These are phyloP conservation scores for Solanum sparsipilum DNA, from an alignment of 257 asterid genomes.

Conservation along the genomic window DNA sequence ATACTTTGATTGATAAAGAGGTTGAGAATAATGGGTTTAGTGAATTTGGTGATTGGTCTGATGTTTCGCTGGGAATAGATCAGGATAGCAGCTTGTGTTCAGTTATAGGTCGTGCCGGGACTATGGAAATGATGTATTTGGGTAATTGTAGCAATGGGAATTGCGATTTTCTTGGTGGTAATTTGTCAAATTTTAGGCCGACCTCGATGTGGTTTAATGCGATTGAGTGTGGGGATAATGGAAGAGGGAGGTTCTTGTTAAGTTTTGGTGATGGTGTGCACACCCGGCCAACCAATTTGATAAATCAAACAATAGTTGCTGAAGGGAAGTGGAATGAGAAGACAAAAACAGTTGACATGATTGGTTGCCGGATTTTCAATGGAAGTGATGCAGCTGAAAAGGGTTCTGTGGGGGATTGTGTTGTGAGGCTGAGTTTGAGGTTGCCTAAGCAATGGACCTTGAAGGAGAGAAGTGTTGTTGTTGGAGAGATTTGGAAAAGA, in stretches of 20 bases:
- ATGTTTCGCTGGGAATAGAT: slow-evolving; percentile 35
- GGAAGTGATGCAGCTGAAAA: slow-evolving; percentile 23
- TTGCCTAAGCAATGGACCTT: slow-evolving; percentile 59
- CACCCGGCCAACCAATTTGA: background rate
- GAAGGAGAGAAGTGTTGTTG: slow-evolving; percentile 53
- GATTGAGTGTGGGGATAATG: slow-evolving; percentile 49
- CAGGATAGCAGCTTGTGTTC: slow-evolving; percentile 24
- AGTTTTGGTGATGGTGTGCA: slow-evolving; percentile 26
- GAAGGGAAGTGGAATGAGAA: slow-evolving; percentile 76
- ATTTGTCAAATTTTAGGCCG: slow-evolving; percentile 27
- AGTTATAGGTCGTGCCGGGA: slow-evolving; percentile 23
- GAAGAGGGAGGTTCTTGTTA: slow-evolving; percentile 61
- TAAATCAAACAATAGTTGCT: slow-evolving; percentile 45
- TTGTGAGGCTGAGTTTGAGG: slow-evolving; percentile 59
- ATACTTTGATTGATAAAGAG: slow-evolving; percentile 60
- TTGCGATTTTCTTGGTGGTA: slow-evolving; percentile 47
- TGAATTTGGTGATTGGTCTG: slow-evolving; percentile 25
- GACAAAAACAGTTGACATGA: slow-evolving; percentile 64
- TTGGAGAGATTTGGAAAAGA: slow-evolving; percentile 77
- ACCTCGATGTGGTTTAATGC: slow-evolving; percentile 27
- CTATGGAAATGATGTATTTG: slow-evolving; percentile 36
- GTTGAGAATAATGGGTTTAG: slow-evolving; percentile 29
- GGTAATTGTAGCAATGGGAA: slow-evolving; percentile 45
- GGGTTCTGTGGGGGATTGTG: slow-evolving; percentile 57
- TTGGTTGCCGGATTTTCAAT: slow-evolving; percentile 64